A percentile compares a stretch with the other conserved stretches of the same genome.
Conservation (phyloP, 202 grass and related monocot species). For the Schoenoplectus triqueter region DNA sequence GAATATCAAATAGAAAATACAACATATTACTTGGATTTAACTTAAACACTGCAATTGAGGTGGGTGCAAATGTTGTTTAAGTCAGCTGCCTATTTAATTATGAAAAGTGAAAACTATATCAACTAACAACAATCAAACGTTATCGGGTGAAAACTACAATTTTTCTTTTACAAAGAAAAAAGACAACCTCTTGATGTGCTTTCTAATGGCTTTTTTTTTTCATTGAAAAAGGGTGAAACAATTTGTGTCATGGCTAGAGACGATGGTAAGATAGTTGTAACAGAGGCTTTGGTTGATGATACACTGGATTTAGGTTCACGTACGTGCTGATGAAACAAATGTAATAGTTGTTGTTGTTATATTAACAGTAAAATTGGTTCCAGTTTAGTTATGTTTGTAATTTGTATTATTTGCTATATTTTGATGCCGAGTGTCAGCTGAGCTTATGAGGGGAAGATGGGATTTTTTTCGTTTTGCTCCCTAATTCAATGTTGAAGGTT, state of each 20-base stretch:
- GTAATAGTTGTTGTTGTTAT: conserved; percentile 34
- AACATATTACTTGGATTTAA: background rate
- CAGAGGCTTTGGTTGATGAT: conserved; percentile 70
- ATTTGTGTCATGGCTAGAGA: conserved; percentile 63
- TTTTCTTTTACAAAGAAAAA: background rate
- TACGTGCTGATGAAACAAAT: conserved; percentile 56
- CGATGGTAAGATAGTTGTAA: conserved; percentile 67
- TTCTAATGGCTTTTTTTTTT: conserved; percentile 1
- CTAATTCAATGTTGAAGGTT: background rate
- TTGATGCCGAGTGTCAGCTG: too few relatives aligned
- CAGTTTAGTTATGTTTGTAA: too few relatives aligned
- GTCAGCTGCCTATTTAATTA: background rate
- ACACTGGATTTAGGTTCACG: conserved; percentile 49
- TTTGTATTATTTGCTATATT: too few relatives aligned
- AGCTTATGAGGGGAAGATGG: too few relatives aligned
- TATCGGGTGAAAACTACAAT: background rate
- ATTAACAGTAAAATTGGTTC: background rate
- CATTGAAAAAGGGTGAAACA: conserved; percentile 61
- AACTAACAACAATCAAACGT: background rate
- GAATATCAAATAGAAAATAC: conserved; percentile 5
- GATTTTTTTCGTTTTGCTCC: too few relatives aligned
- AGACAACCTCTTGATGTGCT: background rate
- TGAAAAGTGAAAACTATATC: background rate
- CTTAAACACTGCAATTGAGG: background rate
- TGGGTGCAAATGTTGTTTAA: background rate